Evolutionary conservation across 129 eudicot genomes (phyloP), one percentile per base, ranked within the genome.

Genomic region (Flaveria robusta): DNA sequence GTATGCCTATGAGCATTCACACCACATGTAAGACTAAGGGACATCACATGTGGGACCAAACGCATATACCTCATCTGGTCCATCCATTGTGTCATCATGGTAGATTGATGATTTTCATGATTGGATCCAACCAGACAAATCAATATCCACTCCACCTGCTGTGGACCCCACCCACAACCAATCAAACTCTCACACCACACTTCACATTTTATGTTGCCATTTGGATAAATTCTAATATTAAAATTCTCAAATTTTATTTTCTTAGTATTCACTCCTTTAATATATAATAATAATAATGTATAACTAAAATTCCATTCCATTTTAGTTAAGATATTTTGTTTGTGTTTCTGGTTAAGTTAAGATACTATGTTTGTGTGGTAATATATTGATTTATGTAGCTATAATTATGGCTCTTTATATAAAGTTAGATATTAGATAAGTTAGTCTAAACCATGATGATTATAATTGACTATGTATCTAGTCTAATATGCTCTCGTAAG

Each of bases 71-170:
- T 83, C 79, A 83, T 83, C 85, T 77, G 83, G 78, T 76, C 79
- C 82, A 74, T 75, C 83, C 79, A 66, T 80, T 73, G 79, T 80
- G 83, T 74, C 83, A 74, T 80, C 75, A 80, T 80, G 83, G 83
- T 54, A 55, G 78, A 66, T 74, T 69, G 79, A 72, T 81, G 87
- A 76, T 74, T 76, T 76, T 76, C 79, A 88, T 83, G 89, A 85
- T 85, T 83, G 88, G 82, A 76, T 74, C 66, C 72, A 76, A 74
- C 77, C 75, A 59, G 83, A 79, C 80, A 79, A 31, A 76, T 79
- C 80, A 77, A 79, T 80, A 80, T 74, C 79, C 79, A 73, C 74
- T 66, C 83, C 83, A 80, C 83, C 83, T 80, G 83, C 83, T 73
- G 75, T 74, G 75, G 84, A 73, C 77, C 84, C 85, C 69, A 68